phyloP scores from a whole-genome alignment of 192 early-diverging fungal genomes.

The Backusella liffmaniae region DNA sequence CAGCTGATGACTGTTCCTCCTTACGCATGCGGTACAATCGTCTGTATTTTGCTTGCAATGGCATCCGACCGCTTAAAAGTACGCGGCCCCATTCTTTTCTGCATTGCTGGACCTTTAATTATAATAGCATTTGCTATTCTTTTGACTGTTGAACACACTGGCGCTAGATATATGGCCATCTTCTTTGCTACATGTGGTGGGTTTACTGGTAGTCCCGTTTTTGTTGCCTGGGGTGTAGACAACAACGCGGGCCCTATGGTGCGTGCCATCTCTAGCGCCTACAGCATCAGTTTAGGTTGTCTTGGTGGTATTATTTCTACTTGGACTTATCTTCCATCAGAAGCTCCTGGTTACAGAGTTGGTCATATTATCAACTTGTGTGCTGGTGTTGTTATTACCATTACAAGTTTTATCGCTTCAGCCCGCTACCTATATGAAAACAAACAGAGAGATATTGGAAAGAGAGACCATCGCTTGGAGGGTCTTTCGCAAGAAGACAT shows the following conservation, averaged over 20 bases:
- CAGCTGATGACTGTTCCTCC: constrained; percentile 45
- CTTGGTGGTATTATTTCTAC: constrained; percentile 9
- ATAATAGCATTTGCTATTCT: constrained; percentile 5
- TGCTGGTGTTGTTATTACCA: neutral
- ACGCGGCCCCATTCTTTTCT: constrained; percentile 9
- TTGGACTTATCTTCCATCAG: constrained; percentile 11
- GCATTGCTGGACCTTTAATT: constrained; percentile 4
- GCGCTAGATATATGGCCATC: constrained; percentile 6
- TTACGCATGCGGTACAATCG: constrained; percentile 35
- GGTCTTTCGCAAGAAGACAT: constrained; percentile 10
- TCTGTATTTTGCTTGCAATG: constrained; percentile 6
- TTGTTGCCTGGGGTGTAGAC: neutral
- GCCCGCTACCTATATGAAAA: neutral
- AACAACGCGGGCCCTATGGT: neutral
- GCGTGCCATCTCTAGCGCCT: constrained; percentile 5
- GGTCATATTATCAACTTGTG: constrained; percentile 12
- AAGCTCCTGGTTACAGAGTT: constrained; percentile 13
- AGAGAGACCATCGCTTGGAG: neutral
- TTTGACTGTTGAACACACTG: neutral
- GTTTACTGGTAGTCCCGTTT: constrained; percentile 7
- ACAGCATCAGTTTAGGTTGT: constrained; percentile 13
- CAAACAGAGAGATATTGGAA: neutral
- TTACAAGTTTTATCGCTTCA: neutral
- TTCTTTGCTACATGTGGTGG: constrained; percentile 15
- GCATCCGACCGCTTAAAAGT: constrained; percentile 8